Base-by-base conservation (phyloP, 768 basidiomycete species). In the Boletus vinaceobasis region DNA sequence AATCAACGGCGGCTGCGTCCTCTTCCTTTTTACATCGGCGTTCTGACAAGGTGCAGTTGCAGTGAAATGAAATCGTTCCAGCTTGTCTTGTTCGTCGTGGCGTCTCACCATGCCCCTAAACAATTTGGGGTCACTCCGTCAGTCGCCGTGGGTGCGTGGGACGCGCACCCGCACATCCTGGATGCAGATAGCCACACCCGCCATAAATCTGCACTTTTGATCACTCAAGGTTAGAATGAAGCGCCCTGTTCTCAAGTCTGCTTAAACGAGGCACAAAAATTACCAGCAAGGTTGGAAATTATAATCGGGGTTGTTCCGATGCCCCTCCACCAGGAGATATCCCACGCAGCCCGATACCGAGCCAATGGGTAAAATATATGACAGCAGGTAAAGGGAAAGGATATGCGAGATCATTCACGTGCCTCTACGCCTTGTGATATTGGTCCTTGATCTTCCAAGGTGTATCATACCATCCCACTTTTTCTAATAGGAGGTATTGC, bases 361-460 rank as follows among this genome's bases (percentile, higher is more conserved):
- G 7, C 6, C 36, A 36, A 36, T 27, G 29, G n/a, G 32, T 49
- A n/a, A 35, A 38, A 23, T 27, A 7, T 15, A n/a, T 10, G 8
- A 36, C 13, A 35, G 19, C 26, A 27, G 19, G 15, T 14, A 43
- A 43, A 3, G 13, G 5, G 9, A 4, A 29, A 1, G 19, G 23
- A 31, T 27, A 21, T 9, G 36, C 7, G 14, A 32, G 8, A n/a
- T 33, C 17, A 1, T 35, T 23, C 21, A 26, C 21, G 32, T 26
- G 23, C 23, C 29, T 27, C 48, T 63, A 65, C 15, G 19, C 40
- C 56, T 73, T 72, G 57, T 73, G 63, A 23, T 84, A 66, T 63
- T 85, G 83, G 58, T 86, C 85, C 57, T 83, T 77, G 60, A 88
- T 75, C 52, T 75, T 70, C 87, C 87, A 88, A 3, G 85, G 83